Percentiles rank a stretch among this genome's conserved stretches.
Evolutionary conservation across 352 stramenopile genomes (phyloP).

Genomic region (Globisporangium abappressorium): DNA sequence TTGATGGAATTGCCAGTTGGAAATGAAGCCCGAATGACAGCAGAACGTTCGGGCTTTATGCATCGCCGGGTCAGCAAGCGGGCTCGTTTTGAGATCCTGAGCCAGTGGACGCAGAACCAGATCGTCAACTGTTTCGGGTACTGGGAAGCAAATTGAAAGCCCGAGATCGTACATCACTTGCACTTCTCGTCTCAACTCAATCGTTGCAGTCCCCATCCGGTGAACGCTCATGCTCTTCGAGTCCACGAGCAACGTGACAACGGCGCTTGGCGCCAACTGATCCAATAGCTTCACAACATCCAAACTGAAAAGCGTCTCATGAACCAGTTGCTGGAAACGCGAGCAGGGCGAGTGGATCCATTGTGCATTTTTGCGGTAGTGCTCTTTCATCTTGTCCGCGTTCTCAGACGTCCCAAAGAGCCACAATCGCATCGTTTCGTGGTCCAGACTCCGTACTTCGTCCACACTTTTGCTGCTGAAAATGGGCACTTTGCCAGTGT

Average conservation of each 20-base stretch:
- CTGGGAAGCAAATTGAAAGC: conserved; percentile 24
- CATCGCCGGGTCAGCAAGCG: conserved; percentile 6
- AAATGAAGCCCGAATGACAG: background rate
- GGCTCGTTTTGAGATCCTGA: conserved; percentile 26
- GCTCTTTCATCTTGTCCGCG: conserved; percentile 21
- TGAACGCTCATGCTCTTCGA: background rate
- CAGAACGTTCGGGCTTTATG: conserved; percentile 20
- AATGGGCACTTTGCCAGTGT: background rate
- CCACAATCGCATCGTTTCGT: conserved; percentile 12
- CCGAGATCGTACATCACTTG: conserved; percentile 10
- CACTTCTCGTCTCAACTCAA: background rate
- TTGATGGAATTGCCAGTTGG: conserved; percentile 44
- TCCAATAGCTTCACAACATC: conserved; percentile 26
- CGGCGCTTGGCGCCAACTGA: conserved; percentile 12
- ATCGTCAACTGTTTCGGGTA: conserved; percentile 17
- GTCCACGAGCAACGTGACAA: conserved; percentile 8
- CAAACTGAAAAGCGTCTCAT: conserved; percentile 29
- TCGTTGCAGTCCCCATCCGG: background rate
- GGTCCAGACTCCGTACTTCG: background rate
- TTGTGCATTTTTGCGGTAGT: conserved; percentile 21
- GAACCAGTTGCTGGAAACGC: conserved; percentile 35
- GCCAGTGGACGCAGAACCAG: conserved; percentile 28
- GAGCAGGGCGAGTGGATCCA: conserved; percentile 21
- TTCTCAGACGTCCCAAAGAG: conserved; percentile 31
- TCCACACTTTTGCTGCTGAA: background rate